Evolutionary conservation across 345 rosid genomes (phyloP).

Genomic region (Eucalyptus viminalis): DNA sequence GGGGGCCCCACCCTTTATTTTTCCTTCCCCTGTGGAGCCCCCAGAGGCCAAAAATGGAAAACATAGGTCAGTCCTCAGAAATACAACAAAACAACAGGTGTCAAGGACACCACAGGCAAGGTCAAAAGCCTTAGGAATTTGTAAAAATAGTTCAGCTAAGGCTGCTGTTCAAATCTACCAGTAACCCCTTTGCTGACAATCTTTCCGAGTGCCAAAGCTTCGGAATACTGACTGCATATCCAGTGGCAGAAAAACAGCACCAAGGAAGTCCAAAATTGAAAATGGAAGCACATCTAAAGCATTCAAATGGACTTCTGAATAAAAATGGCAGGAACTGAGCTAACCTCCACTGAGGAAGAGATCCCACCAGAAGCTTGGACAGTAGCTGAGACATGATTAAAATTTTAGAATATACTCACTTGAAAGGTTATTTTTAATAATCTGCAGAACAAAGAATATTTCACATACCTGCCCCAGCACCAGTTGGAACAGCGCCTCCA

Average conservation of each 20-base stretch:
- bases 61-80: background rate
- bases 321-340: background rate
- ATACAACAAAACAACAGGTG: background rate
- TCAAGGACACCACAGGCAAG: background rate
- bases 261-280: background rate
- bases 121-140: background rate
- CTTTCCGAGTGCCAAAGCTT: background rate
- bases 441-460: background rate
- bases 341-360: constrained; percentile 1
- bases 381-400: background rate
- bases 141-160: background rate
- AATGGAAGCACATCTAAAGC: background rate
- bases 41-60: background rate
- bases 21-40: background rate
- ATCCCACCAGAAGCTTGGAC: background rate
- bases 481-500: constrained; percentile 43
- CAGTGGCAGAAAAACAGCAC: background rate
- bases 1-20: background rate
- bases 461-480: constrained; percentile 50
- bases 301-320: background rate
- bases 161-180: background rate
- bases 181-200: background rate
- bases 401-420: background rate
- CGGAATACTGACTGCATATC: background rate
- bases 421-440: background rate